Conservation (phyloP, 177 flowering plant genomes). For the Vitis hybrid region DNA sequence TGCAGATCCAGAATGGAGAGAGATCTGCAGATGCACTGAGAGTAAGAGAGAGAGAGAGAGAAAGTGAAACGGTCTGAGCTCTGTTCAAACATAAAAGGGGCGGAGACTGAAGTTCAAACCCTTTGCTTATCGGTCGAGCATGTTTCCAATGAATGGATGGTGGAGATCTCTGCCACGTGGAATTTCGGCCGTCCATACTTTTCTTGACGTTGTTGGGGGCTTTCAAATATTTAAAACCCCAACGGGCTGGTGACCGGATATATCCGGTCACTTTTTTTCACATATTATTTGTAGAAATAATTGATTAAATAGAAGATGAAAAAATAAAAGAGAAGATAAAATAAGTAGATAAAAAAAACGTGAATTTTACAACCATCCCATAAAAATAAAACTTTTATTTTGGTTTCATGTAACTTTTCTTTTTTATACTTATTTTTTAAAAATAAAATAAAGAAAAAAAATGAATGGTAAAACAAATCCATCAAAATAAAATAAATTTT, state of each 20-base stretch:
- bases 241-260: too few relatives aligned
- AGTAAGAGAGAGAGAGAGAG: conserved; percentile 18
- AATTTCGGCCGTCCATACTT: conserved; percentile 9
- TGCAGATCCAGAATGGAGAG: conserved; percentile 17
- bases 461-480: too few relatives aligned
- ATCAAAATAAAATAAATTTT: too few relatives aligned
- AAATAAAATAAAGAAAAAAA: too few relatives aligned
- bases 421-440: too few relatives aligned
- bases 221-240: conserved; percentile 17
- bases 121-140: conserved; percentile 20
- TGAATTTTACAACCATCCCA: too few relatives aligned
- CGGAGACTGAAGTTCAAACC: conserved; percentile 31
- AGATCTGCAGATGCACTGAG: conserved; percentile 3
- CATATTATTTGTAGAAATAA: neutral
- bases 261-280: neutral
- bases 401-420: too few relatives aligned
- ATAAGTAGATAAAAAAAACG: too few relatives aligned
- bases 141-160: neutral
- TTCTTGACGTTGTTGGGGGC: neutral
- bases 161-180: neutral
- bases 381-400: too few relatives aligned
- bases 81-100: conserved; percentile 33
- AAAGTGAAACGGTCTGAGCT: conserved; percentile 26
- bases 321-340: too few relatives aligned
- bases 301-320: too few relatives aligned